phyloP scores from a whole-genome alignment of 257 asterid species.

The Haberlea rhodopensis region DNA sequence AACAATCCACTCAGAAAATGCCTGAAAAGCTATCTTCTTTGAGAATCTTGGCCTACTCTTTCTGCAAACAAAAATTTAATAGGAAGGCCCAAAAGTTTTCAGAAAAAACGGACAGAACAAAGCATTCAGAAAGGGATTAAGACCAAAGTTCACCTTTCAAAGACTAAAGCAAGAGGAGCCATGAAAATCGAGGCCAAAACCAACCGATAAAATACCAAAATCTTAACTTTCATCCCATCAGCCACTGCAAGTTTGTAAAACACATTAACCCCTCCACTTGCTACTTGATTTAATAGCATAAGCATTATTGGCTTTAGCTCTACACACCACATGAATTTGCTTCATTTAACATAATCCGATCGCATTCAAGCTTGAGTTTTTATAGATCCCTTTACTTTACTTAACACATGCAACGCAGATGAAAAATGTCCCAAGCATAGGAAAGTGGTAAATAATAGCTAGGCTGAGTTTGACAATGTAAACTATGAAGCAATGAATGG shows the following conservation, averaged over 20 bases:
- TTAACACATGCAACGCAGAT: neutral
- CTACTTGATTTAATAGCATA: constrained; percentile 30
- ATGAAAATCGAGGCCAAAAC: constrained; percentile 31
- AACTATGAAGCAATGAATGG: constrained; percentile 10
- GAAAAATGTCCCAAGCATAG: neutral
- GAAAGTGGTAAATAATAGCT: neutral
- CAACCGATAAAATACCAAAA: constrained; percentile 32
- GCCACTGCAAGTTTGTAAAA: constrained; percentile 33
- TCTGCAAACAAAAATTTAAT: constrained; percentile 30
- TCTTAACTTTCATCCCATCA: constrained; percentile 30
- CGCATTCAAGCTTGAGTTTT: neutral
- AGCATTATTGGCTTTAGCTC: constrained; percentile 23
- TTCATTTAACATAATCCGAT: neutral
- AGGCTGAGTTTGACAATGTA: constrained; percentile 17
- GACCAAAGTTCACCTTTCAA: constrained; percentile 27
- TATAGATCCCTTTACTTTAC: neutral
- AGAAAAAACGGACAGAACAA: neutral
- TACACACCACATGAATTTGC: neutral
- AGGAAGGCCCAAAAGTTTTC: neutral
- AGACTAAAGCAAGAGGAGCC: constrained; percentile 36
- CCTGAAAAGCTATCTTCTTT: constrained; percentile 44
- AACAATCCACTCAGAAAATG: constrained; percentile 40
- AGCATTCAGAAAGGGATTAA: neutral
- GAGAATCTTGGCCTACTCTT: constrained; percentile 49
- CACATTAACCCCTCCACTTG: constrained; percentile 26